A percentile compares a stretch with the other conserved stretches of the same genome.
phyloP scores from a whole-genome alignment of 345 rosid genomes.

The Cardiospermum halicacabum region DNA sequence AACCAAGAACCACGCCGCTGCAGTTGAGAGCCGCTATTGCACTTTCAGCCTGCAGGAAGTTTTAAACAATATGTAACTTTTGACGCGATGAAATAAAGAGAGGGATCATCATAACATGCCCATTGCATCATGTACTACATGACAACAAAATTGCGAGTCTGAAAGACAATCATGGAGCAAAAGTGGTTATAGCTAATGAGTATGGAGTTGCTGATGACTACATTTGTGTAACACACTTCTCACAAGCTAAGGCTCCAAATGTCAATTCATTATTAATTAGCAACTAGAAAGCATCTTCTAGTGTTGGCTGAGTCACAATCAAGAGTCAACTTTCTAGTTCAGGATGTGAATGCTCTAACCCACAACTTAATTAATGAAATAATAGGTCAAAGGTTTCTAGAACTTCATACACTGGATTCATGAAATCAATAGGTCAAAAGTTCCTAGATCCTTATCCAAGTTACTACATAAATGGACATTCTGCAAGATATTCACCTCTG shows the following conservation, averaged over 20 bases:
- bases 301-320: background rate
- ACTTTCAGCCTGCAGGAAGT: slow-evolving; percentile 74
- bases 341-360: background rate
- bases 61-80: background rate
- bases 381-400: background rate
- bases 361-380: slow-evolving; percentile 2
- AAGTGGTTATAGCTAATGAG: background rate
- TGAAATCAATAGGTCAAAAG: background rate
- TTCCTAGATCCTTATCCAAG: background rate
- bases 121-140: no score
- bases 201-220: background rate
- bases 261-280: background rate
- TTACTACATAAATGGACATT: background rate
- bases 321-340: background rate
- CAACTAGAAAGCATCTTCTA: background rate
- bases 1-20: slow-evolving; percentile 87
- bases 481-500: background rate
- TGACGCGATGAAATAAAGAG: background rate
- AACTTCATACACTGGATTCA: background rate
- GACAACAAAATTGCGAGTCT: no score
- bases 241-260: background rate
- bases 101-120: background rate
- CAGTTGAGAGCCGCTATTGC: slow-evolving; percentile 95
- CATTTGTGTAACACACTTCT: background rate
- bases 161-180: background rate